Evolutionary conservation across 2,329 filamentous ascomycete species (phyloP).

Genomic region (Fusarium robinianum): DNA sequence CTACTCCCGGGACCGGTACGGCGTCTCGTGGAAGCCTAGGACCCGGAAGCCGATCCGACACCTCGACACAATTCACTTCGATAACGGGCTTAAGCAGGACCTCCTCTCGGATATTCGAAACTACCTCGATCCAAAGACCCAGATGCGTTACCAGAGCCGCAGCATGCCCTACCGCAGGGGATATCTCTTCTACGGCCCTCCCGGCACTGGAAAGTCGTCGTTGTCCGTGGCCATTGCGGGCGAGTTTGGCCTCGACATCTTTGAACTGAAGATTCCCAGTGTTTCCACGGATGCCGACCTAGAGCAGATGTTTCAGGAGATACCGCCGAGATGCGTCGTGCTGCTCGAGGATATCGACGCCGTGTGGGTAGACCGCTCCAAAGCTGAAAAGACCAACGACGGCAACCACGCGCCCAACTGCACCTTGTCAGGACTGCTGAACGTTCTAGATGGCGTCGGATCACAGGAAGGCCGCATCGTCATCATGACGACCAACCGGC

Average conservation of each 20-base stretch:
- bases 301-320: slow-evolving; percentile 55
- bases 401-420: slow-evolving; percentile 33
- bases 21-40: slow-evolving; percentile 54
- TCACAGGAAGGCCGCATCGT: slow-evolving; percentile 71
- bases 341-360: slow-evolving; percentile 61
- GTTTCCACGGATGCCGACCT: slow-evolving; percentile 55
- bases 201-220: slow-evolving; percentile 64
- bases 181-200: slow-evolving; percentile 68
- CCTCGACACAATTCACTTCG: slow-evolving; percentile 57
- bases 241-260: slow-evolving; percentile 55
- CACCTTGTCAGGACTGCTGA: slow-evolving; percentile 69
- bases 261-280: slow-evolving; percentile 54
- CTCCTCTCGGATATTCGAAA: slow-evolving; percentile 56
- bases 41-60: slow-evolving; percentile 53
- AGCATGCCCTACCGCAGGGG: slow-evolving; percentile 50
- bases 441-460: slow-evolving; percentile 72
- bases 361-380: slow-evolving; percentile 39
- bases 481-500: slow-evolving; percentile 74
- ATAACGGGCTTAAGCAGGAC: slow-evolving; percentile 49
- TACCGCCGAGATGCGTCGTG: slow-evolving; percentile 58
- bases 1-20: slow-evolving; percentile 51
- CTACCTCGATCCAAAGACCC: slow-evolving; percentile 53
- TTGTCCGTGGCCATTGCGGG: slow-evolving; percentile 58
- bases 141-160: slow-evolving; percentile 65
- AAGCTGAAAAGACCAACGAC: slow-evolving; percentile 21